These are phyloP conservation scores for Leccinum subgranulosum DNA, from an alignment of 768 basidiomycete species.

Conservation along the genomic window DNA sequence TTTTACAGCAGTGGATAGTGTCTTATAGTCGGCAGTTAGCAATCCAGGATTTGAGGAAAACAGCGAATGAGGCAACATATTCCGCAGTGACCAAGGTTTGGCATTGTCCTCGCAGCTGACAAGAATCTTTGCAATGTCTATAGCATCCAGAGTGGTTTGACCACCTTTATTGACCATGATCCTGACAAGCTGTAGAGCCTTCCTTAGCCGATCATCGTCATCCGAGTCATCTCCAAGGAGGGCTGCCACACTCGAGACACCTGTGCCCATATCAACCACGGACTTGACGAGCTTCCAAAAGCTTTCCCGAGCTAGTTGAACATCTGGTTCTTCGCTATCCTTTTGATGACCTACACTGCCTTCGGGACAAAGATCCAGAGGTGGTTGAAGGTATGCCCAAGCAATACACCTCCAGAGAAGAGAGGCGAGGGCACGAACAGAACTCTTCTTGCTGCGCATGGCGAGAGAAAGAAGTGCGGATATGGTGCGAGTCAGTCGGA, in stretches of 20 bases:
- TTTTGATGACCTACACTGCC: constrained; percentile 21
- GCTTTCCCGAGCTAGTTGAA: constrained; percentile 29
- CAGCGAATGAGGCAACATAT: constrained; percentile 48
- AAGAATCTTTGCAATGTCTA: constrained; percentile 46
- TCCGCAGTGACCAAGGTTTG: constrained; percentile 44
- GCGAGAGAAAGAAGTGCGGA: constrained; percentile 51
- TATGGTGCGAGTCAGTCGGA: constrained; percentile 43
- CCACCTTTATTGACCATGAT: constrained; percentile 56
- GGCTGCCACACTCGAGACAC: constrained; percentile 53
- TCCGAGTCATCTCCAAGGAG: constrained; percentile 42
- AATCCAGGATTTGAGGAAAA: constrained; percentile 58
- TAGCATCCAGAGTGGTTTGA: constrained; percentile 49
- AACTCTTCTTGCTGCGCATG: constrained; percentile 60
- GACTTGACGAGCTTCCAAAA: constrained; percentile 50
- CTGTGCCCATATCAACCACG: constrained; percentile 58
- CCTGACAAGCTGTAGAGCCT: constrained; percentile 48
- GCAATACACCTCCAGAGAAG: constrained; percentile 62
- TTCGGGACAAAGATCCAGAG: constrained; percentile 24
- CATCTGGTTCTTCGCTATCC: constrained; percentile 24
- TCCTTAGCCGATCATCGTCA: constrained; percentile 41
- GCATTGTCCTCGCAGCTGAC: constrained; percentile 33
- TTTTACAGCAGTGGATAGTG: constrained; percentile 45
- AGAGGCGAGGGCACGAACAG: constrained; percentile 58
- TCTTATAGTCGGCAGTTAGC: constrained; percentile 49
- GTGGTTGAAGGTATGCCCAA: constrained; percentile 66